Evolutionary conservation across 2,329 filamentous ascomycete genomes (phyloP), one percentile per base, ranked within the genome.

Genomic region (Trichophyton equinum): DNA sequence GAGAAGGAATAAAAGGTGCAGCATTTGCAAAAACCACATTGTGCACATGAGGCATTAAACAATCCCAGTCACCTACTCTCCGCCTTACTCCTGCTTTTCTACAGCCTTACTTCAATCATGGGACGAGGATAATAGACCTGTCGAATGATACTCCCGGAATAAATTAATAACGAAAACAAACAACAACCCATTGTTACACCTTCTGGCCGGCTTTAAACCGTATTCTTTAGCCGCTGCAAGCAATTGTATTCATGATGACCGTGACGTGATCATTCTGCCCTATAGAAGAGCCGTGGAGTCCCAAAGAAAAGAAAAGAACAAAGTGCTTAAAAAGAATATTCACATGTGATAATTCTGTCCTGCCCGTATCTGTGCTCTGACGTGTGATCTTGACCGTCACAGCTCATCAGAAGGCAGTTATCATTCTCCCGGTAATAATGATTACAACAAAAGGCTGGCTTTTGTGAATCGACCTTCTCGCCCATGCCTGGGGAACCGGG

Each of bases 301-400:
- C 11, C 8, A 11, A 51, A 11, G 46, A 25, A 15, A 13, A 49
- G 13, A 49, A 49, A 13, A 51, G 9, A 51, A 13, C 3, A 51
- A 27, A 38, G 13, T 38, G 11, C 4, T 4, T 38, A 38, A 38
- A 36, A 38, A 38, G 33, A 13, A 51, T 30, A 13, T 5, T 25
- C 13, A 15, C 46, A 51, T 51, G 46, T 30, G 46, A 51, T 51
- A 30, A 44, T 30, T 38, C 73, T 85, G 82, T 85, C 73, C 76
- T 77, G 75, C 82, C 82, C 81, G 82, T 85, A 85, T 85, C 83
- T 85, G 83, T 85, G 81, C 82, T 81, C 76, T 75, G 75, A 79
- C 75, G 77, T 75, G 79, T 77, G 73, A 75, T 71, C 81, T 84
- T 77, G 75, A 79, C 76, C 75, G 76, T 76, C 76, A 79, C 79